Conservation (phyloP, 225 moss, liverwort and hornwort species). For the Bryoerythrophyllum caledonicum region DNA sequence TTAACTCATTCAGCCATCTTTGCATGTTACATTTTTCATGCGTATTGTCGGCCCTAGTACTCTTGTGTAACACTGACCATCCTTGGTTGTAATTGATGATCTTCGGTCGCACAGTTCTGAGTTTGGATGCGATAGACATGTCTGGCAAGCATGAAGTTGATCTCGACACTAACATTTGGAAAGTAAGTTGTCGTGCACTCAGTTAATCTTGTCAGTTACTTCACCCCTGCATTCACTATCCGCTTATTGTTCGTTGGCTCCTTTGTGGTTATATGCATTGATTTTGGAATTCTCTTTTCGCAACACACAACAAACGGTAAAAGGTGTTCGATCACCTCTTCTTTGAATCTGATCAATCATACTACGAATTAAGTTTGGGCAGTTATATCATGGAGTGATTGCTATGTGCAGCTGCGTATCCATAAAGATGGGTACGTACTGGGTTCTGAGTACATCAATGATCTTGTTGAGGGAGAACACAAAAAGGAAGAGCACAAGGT, state of each 20-base stretch:
- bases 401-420: slow-evolving; percentile 73
- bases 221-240: slow-evolving; percentile 4
- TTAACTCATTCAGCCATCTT: background rate
- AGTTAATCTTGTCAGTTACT: background rate
- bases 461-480: slow-evolving; percentile 96
- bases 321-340: background rate
- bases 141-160: slow-evolving; percentile 99
- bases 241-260: slow-evolving; percentile 15
- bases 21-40: slow-evolving; percentile 5
- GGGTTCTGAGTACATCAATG: slow-evolving; percentile 81
- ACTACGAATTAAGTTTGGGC: background rate
- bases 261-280: background rate
- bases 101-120: slow-evolving; percentile 63
- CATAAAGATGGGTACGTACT: slow-evolving; percentile 83
- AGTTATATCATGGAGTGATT: slow-evolving; percentile 11
- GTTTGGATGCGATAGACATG: slow-evolving; percentile 99
- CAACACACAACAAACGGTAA: background rate
- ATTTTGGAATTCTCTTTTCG: slow-evolving; percentile 8
- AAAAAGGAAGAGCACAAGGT: slow-evolving; percentile 51
- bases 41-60: background rate
- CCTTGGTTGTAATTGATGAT: slow-evolving; percentile 20
- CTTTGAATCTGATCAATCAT: background rate
- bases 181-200: slow-evolving; percentile 51
- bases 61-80: slow-evolving; percentile 20
- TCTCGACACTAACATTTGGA: slow-evolving; percentile 98